phyloP scores from a whole-genome alignment of 179 eudicot genomes.

The Beta lomatogona region DNA sequence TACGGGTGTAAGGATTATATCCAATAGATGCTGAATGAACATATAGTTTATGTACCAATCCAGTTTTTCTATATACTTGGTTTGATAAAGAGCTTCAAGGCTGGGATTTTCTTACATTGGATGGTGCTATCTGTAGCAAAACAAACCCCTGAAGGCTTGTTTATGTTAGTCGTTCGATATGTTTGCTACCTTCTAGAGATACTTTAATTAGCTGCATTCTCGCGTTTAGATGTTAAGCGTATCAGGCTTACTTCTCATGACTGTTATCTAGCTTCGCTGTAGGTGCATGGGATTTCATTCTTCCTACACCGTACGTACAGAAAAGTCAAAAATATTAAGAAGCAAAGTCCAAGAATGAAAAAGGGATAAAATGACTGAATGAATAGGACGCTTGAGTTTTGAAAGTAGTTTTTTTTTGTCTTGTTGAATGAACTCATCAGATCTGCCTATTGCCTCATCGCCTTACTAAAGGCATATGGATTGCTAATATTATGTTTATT shows the following conservation, averaged over 20 bases:
- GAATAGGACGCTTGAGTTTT: too few relatives aligned
- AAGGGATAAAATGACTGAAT: too few relatives aligned
- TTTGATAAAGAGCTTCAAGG: not conserved
- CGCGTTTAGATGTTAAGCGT: not conserved
- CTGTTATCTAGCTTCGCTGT: too few relatives aligned
- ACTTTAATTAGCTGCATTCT: not conserved
- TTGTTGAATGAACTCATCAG: not conserved
- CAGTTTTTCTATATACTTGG: not conserved
- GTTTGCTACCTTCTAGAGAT: slow-evolving; percentile 2
- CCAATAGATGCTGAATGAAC: not conserved
- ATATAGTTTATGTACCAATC: not conserved
- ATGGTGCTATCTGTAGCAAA: not conserved
- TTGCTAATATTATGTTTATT: not conserved
- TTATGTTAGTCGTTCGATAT: not conserved
- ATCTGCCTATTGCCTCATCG: not conserved
- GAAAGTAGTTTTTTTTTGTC: too few relatives aligned
- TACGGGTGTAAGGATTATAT: not conserved
- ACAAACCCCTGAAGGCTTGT: not conserved
- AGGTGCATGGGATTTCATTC: too few relatives aligned
- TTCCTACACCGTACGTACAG: too few relatives aligned
- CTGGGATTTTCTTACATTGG: not conserved
- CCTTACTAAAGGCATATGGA: not conserved
- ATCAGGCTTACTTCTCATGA: too few relatives aligned
- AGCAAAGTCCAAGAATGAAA: too few relatives aligned
- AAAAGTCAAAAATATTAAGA: too few relatives aligned